Evolutionary conservation across 805 yeast species (phyloP).

Genomic region (Schwanniomyces pseudopolymorphus): DNA sequence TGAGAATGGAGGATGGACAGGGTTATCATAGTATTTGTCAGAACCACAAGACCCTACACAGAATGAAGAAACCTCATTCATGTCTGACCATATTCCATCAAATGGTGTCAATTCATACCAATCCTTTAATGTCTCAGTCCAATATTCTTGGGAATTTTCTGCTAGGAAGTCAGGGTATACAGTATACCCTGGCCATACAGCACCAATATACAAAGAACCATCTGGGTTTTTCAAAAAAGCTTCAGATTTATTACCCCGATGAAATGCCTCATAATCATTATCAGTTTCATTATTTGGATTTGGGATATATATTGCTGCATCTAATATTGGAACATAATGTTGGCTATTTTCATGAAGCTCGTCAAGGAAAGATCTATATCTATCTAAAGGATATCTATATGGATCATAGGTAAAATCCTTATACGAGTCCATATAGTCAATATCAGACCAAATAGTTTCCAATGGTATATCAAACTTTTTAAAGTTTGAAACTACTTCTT

Average conservation of each 20-base stretch:
- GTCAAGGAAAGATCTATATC: slow-evolving; percentile 14
- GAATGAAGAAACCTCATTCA: slow-evolving; percentile 28
- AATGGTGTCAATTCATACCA: slow-evolving; percentile 18
- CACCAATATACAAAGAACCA: slow-evolving; percentile 26
- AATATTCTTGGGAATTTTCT: slow-evolving; percentile 16
- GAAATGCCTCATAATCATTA: slow-evolving; percentile 15
- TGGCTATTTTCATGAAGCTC: slow-evolving; percentile 17
- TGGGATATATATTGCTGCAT: slow-evolving; percentile 25
- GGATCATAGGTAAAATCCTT: slow-evolving; percentile 25
- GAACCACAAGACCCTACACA: slow-evolving; percentile 32
- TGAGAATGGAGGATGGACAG: slow-evolving; percentile 17
- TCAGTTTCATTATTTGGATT: slow-evolving; percentile 20
- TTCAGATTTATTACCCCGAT: slow-evolving; percentile 15
- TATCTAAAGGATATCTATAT: slow-evolving; percentile 16
- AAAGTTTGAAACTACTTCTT: slow-evolving; percentile 17
- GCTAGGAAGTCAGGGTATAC: slow-evolving; percentile 28
- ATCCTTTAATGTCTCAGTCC: slow-evolving; percentile 18
- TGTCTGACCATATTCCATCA: slow-evolving; percentile 24
- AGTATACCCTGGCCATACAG: slow-evolving; percentile 31
- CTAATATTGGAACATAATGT: slow-evolving; percentile 25
- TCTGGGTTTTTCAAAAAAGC: slow-evolving; percentile 23
- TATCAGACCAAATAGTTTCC: slow-evolving; percentile 25
- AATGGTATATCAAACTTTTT: slow-evolving; percentile 15
- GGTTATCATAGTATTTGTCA: slow-evolving; percentile 14
- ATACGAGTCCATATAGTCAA: slow-evolving; percentile 24